Percentiles rank a stretch among this genome's conserved stretches.
Evolutionary conservation across 1,284 basidiomycete genomes (phyloP).

Genomic region (Cryptococcus amylolentus): DNA sequence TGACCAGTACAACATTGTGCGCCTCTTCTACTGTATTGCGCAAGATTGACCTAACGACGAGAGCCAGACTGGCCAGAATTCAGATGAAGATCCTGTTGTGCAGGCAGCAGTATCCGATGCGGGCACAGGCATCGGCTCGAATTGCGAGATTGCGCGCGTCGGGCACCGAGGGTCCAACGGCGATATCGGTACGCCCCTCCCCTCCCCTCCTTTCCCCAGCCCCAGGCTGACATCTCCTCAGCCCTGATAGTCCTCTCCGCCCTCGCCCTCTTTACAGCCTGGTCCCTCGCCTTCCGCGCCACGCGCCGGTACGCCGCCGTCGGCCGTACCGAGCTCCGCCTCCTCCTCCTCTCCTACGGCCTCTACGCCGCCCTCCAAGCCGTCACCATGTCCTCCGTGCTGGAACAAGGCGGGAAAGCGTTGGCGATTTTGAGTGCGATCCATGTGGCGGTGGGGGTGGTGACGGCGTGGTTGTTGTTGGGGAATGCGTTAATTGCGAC

Average conservation of each 20-base stretch:
- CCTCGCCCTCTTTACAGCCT: slow-evolving; percentile 30
- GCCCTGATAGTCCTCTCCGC: slow-evolving; percentile 40
- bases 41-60: background rate
- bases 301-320: slow-evolving; percentile 39
- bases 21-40: slow-evolving; percentile 3
- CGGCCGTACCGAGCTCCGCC: slow-evolving; percentile 37
- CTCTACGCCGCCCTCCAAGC: slow-evolving; percentile 71
- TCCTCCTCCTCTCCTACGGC: slow-evolving; percentile 55
- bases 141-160: slow-evolving; percentile 40
- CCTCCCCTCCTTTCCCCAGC: no score
- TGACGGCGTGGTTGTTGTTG: slow-evolving; percentile 71
- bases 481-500: slow-evolving; percentile 75
- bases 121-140: slow-evolving; percentile 38
- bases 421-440: slow-evolving; percentile 70
- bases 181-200: slow-evolving; percentile 38
- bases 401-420: slow-evolving; percentile 64
- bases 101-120: slow-evolving; percentile 24
- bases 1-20: slow-evolving; percentile 30
- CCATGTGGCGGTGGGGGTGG: slow-evolving; percentile 63
- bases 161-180: slow-evolving; percentile 37
- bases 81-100: slow-evolving; percentile 32
- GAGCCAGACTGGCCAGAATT: slow-evolving; percentile 15
- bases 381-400: slow-evolving; percentile 68
- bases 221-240: slow-evolving; percentile 8
- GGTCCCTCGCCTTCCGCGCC: slow-evolving; percentile 23